Percentiles rank a stretch among this genome's conserved stretches.
phyloP scores from a whole-genome alignment of 768 basidiomycete genomes.

The Xerocomellus amylosporus region DNA sequence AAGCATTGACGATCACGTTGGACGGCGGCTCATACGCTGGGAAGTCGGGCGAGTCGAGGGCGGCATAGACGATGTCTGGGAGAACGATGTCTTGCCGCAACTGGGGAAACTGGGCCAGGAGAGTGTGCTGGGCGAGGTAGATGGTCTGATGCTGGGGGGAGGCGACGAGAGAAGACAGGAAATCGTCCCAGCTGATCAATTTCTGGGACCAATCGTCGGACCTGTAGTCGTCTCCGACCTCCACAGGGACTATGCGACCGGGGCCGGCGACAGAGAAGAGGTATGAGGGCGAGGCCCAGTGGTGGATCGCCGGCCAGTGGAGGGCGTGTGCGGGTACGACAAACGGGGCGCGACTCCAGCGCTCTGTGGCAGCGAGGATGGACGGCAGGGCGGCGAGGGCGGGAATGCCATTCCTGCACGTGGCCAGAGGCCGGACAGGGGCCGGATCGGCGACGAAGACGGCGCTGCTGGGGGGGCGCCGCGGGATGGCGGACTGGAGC shows the following conservation, averaged over 20 bases:
- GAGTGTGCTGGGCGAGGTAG: slow-evolving; percentile 91
- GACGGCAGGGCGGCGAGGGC: slow-evolving; percentile 52
- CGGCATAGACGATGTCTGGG: slow-evolving; percentile 89
- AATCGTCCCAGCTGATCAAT: slow-evolving; percentile 74
- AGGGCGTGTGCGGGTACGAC: slow-evolving; percentile 59
- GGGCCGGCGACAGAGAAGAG: slow-evolving; percentile 68
- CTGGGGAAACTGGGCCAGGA: slow-evolving; percentile 80
- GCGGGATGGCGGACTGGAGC: slow-evolving; percentile 48
- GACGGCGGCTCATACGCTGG: slow-evolving; percentile 60
- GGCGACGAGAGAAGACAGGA: slow-evolving; percentile 49
- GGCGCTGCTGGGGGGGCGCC: slow-evolving; percentile 2
- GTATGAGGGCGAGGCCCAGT: slow-evolving; percentile 72
- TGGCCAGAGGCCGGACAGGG: slow-evolving; percentile 2
- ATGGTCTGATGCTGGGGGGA: slow-evolving; percentile 34
- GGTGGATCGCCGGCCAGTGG: slow-evolving; percentile 78
- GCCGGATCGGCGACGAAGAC: slow-evolving; percentile 4
- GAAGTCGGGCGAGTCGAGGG: slow-evolving; percentile 41
- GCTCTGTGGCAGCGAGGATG: slow-evolving; percentile 49
- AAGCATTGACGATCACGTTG: slow-evolving; percentile 70
- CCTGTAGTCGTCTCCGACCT: slow-evolving; percentile 84
- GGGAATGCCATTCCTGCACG: slow-evolving; percentile 34
- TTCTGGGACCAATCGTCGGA: slow-evolving; percentile 76
- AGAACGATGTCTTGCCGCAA: slow-evolving; percentile 70
- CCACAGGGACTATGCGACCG: slow-evolving; percentile 86
- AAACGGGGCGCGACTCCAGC: slow-evolving; percentile 57